Conservation (phyloP, 257 asterid genomes). For the Lycium ferocissimum region DNA sequence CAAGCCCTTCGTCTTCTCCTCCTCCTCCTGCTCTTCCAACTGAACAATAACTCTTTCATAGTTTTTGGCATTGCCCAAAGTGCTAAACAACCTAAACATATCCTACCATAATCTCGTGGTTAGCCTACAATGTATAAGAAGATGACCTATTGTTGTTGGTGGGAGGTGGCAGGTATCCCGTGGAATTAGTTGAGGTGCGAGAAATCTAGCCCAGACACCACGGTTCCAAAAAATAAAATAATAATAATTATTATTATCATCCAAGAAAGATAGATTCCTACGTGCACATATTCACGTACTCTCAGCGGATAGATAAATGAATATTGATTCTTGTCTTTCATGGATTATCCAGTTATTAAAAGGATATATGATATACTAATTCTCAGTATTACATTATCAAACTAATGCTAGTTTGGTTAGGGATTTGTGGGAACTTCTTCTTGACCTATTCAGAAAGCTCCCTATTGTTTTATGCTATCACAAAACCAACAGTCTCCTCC, state of each 20-base stretch:
- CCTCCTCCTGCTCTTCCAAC: too few relatives aligned
- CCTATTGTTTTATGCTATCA: conserved; percentile 11
- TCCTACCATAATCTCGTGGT: too few relatives aligned
- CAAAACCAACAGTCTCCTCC: conserved; percentile 20
- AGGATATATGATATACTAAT: conserved; percentile 18
- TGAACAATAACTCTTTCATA: too few relatives aligned
- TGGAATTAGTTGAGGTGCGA: too few relatives aligned
- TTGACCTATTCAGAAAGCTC: background rate
- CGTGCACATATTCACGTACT: background rate
- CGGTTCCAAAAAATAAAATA: too few relatives aligned
- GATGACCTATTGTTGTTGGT: too few relatives aligned
- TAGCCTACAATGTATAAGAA: too few relatives aligned
- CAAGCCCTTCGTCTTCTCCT: too few relatives aligned
- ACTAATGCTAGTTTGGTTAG: conserved; percentile 4
- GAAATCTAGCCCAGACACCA: too few relatives aligned
- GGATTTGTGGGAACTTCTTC: conserved; percentile 7
- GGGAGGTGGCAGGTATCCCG: too few relatives aligned
- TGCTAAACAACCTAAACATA: too few relatives aligned
- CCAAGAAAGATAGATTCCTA: conserved; percentile 8
- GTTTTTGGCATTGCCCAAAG: too few relatives aligned
- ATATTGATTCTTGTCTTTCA: background rate
- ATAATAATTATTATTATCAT: background rate
- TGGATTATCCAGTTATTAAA: background rate
- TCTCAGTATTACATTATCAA: conserved; percentile 1
- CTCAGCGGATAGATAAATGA: background rate